phyloP scores from a whole-genome alignment of 192 early-diverging fungal species.

The Backusella psychrophila region DNA sequence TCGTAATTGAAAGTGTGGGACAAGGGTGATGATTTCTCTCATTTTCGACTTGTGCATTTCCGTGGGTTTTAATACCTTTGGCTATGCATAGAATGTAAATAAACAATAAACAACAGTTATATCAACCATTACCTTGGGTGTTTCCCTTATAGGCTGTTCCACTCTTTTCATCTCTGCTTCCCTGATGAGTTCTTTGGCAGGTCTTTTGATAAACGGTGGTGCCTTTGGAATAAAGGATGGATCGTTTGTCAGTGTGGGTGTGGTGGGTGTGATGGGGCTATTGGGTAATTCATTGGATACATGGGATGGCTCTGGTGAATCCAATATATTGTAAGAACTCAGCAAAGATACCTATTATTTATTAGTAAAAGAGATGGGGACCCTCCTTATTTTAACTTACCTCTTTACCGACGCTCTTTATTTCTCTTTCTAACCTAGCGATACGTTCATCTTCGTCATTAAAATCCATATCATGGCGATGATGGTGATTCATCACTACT shows the following conservation, averaged over 20 bases:
- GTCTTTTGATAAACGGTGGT: neutral
- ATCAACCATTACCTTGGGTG: neutral
- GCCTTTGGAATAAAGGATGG: constrained; percentile 2
- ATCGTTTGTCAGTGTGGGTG: neutral
- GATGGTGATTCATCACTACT: neutral
- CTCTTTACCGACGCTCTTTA: constrained; percentile 3
- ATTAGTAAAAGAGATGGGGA: too few relatives aligned
- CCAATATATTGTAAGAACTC: neutral
- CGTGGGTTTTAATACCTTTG: neutral
- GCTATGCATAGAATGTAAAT: neutral
- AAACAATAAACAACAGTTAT: neutral
- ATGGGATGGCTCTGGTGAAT: neutral
- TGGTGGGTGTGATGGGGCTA: neutral
- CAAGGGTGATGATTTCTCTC: neutral
- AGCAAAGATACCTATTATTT: neutral
- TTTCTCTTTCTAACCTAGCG: neutral
- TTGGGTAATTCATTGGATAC: neutral
- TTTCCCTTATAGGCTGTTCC: neutral
- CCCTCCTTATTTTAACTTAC: neutral
- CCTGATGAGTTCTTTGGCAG: neutral
- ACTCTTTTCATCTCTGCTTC: neutral
- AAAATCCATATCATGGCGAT: neutral
- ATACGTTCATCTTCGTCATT: neutral
- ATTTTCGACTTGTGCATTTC: neutral
- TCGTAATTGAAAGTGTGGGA: neutral